Evolutionary conservation across 257 asterid genomes (phyloP).

Genomic region (Ophiorrhiza pumila): DNA sequence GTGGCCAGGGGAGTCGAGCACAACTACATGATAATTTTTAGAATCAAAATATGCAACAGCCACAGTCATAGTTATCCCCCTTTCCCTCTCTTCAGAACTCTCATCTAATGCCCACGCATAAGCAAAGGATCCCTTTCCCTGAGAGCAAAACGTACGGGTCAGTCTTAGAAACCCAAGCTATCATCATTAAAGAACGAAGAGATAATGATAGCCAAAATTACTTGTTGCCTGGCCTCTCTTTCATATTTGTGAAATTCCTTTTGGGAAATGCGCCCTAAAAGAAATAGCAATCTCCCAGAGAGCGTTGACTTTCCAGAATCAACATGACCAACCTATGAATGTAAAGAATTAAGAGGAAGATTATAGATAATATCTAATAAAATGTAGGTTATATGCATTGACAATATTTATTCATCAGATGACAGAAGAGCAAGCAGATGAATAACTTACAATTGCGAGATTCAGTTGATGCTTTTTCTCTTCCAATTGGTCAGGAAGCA

Average conservation of each 20-base stretch:
- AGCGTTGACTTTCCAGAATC: conserved; percentile 99
- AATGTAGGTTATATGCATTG: neutral
- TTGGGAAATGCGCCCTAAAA: conserved; percentile 78
- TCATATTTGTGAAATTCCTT: conserved; percentile 82
- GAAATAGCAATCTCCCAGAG: conserved; percentile 90
- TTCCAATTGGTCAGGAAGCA: conserved; percentile 53
- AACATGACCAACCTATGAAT: conserved; percentile 90
- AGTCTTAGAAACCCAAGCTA: conserved; percentile 17
- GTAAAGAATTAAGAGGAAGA: conserved; percentile 13
- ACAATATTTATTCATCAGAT: neutral
- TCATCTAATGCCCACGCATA: conserved; percentile 99
- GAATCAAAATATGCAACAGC: conserved; percentile 87
- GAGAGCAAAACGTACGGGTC: conserved; percentile 29
- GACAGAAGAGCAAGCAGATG: conserved; percentile 1
- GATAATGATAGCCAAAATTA: conserved; percentile 17
- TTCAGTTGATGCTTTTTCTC: conserved; percentile 67
- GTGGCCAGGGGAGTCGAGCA: conserved; percentile 98
- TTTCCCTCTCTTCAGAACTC: conserved; percentile 95
- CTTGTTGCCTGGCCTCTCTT: conserved; percentile 86
- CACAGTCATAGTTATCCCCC: conserved; percentile 98
- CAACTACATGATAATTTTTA: conserved; percentile 64
- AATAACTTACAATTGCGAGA: conserved; percentile 79
- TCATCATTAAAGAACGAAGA: conserved; percentile 13
- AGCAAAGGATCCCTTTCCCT: conserved; percentile 99
- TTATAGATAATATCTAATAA: neutral